Percentiles rank a stretch among this genome's conserved stretches.
Conservation (phyloP, 192 early-diverging fungal genomes). For the Gonapodya sp. region DNA sequence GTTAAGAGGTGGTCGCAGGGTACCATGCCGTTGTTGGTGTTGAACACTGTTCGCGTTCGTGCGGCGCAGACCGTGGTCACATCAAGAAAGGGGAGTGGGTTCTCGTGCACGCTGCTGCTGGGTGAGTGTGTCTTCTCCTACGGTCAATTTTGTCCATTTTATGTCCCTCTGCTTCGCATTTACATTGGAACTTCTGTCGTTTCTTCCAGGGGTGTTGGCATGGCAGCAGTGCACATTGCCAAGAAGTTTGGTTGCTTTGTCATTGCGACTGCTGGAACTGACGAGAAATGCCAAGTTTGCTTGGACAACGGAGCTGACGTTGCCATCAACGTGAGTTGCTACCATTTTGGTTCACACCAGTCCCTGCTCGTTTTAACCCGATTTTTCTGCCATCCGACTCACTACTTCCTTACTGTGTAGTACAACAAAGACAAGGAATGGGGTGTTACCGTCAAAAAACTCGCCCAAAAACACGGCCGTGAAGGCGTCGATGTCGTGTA, state of each 20-base stretch:
- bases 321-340: background rate
- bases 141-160: no score
- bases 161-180: no score
- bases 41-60: background rate
- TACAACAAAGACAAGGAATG: background rate
- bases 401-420: background rate
- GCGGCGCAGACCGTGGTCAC: background rate
- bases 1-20: no score
- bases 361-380: no score
- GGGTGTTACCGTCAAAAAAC: background rate
- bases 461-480: background rate
- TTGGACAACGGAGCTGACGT: background rate
- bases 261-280: background rate
- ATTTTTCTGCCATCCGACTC: no score
- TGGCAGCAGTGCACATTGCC: constrained; percentile 6
- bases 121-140: no score
- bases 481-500: constrained; percentile 7
- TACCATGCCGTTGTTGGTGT: background rate
- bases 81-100: constrained; percentile 10
- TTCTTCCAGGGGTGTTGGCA: background rate
- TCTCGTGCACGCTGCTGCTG: constrained; percentile 7
- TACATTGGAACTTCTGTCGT: no score
- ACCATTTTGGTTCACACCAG: no score
- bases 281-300: background rate
- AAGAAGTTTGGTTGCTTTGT: background rate